A percentile compares a stretch with the other conserved stretches of the same genome.
These are phyloP conservation scores for Lunasporangiospora selenospora DNA, from an alignment of 192 early-diverging fungal genomes.

Conservation along the genomic window DNA sequence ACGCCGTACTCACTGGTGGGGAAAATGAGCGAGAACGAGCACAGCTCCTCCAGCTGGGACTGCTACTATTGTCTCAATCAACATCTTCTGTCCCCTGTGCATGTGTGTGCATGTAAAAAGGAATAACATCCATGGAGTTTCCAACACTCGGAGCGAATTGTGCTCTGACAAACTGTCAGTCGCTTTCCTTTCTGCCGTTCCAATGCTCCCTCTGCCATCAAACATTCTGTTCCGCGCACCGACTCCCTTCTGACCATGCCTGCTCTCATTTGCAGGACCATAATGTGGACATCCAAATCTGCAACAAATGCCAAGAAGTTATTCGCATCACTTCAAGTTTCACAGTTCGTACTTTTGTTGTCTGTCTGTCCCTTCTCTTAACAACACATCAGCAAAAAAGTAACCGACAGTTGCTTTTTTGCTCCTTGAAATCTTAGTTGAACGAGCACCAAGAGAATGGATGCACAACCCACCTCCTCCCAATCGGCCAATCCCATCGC, in stretches of 20 bases:
- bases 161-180: slow-evolving; percentile 16
- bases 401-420: too few species aligned
- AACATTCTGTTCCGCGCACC: slow-evolving; percentile 20
- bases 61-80: too few species aligned
- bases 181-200: slow-evolving; percentile 28
- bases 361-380: not conserved
- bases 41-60: too few species aligned
- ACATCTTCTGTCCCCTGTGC: too few species aligned
- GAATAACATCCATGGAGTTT: slow-evolving; percentile 29
- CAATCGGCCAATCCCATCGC: slow-evolving; percentile 26
- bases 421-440: slow-evolving; percentile 5
- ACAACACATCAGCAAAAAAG: too few species aligned
- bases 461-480: slow-evolving; percentile 22
- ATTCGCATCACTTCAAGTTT: not conserved
- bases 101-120: not conserved
- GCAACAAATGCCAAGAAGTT: slow-evolving; percentile 5
- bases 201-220: slow-evolving; percentile 24
- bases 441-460: slow-evolving; percentile 14
- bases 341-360: not conserved
- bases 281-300: slow-evolving; percentile 27
- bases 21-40: too few species aligned
- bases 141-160: slow-evolving; percentile 31
- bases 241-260: slow-evolving; percentile 21
- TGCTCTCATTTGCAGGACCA: slow-evolving; percentile 16
- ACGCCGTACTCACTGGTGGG: too few species aligned